Evolutionary conservation across 2,329 filamentous ascomycete genomes (phyloP), one percentile per base, ranked within the genome.

Genomic region (Clonostachys rhizophaga): DNA sequence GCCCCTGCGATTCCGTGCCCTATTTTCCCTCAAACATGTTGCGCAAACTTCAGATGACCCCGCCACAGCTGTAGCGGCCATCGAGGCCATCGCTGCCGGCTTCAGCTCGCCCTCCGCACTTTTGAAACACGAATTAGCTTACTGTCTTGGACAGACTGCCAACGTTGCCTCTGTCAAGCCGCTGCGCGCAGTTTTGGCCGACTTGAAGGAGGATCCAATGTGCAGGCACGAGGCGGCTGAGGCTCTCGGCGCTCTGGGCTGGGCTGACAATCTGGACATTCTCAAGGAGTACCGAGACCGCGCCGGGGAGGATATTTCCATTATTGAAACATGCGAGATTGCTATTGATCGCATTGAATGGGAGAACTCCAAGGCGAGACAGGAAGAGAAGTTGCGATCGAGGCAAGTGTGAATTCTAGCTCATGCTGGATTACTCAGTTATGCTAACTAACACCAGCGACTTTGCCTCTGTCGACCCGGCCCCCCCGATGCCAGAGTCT

Each of bases 301-400:
- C 52, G 69, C 76, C 52, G 82, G 80, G 16, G 91, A 97, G 69
- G 78, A 84, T 34, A 83, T 87, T 30, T 87, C 91, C 37, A 84
- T 99, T n/a, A 81, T 81, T 40, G 91, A 99, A 76, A 99, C 94
- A 1, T 99, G 94, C 65, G 94, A 99, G 64, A 94, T 99, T 63
- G 92, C 95, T 6, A 87, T 97, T 48, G 91, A 91, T 59, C 83
- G 94, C 55, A 95, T 99, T 60, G 79, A 91, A 65, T 99, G 94
- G 92, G 90, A 94, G 68, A 87, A 89, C 58, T 89, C 86, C 3
- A 79, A 86, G 58, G 75, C 81, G 58, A 76, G 81, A 52, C 84
- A 85, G 63, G 69, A 72, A 40, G 91, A 97, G 70, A 88, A 87
- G 63, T 63, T 96, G 66, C 87, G 84, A 63, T 77, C 86, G 61